These are phyloP conservation scores for Forsythia suspensa DNA, from an alignment of 257 asterid genomes.

Conservation along the genomic window DNA sequence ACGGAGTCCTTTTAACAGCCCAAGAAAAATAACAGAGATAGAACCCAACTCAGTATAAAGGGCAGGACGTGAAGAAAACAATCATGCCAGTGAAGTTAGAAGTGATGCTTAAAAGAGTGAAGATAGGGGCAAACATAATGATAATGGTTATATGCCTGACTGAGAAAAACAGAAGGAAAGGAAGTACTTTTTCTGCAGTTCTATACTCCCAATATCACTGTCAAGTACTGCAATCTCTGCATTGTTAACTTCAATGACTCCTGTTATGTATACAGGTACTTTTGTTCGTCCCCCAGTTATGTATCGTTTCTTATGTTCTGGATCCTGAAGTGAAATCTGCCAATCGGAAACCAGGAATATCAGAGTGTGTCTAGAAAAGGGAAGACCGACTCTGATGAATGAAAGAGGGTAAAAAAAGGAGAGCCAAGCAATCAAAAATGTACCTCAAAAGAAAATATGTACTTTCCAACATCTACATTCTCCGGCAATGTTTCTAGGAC, in stretches of 20 bases:
- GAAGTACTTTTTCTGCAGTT: constrained; percentile 70
- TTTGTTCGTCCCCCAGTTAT: constrained; percentile 89
- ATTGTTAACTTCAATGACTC: constrained; percentile 57
- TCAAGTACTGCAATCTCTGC: constrained; percentile 80
- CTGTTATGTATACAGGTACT: constrained; percentile 69
- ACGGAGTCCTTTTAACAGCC: background rate
- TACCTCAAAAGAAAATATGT: constrained; percentile 86
- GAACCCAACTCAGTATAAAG: background rate
- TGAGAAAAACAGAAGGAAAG: constrained; percentile 20
- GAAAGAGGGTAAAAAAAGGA: constrained; percentile 8
- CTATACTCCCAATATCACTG: constrained; percentile 77
- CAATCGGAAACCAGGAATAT: constrained; percentile 20
- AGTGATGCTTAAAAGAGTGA: background rate
- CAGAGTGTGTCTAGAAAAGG: constrained; percentile 17
- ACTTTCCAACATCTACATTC: constrained; percentile 67
- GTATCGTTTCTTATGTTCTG: constrained; percentile 71
- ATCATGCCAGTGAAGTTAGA: background rate
- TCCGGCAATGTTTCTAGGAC: constrained; percentile 69
- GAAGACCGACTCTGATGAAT: constrained; percentile 5
- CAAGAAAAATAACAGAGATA: background rate
- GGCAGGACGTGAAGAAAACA: background rate
- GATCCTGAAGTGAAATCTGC: constrained; percentile 69
- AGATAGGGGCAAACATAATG: background rate
- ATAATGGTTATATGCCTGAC: background rate
- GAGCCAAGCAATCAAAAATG: constrained; percentile 17